A percentile compares a stretch with the other conserved stretches of the same genome.
These are phyloP conservation scores for Beauveria scarabaeidicola DNA, from an alignment of 2,329 filamentous ascomycete species.

Conservation along the genomic window DNA sequence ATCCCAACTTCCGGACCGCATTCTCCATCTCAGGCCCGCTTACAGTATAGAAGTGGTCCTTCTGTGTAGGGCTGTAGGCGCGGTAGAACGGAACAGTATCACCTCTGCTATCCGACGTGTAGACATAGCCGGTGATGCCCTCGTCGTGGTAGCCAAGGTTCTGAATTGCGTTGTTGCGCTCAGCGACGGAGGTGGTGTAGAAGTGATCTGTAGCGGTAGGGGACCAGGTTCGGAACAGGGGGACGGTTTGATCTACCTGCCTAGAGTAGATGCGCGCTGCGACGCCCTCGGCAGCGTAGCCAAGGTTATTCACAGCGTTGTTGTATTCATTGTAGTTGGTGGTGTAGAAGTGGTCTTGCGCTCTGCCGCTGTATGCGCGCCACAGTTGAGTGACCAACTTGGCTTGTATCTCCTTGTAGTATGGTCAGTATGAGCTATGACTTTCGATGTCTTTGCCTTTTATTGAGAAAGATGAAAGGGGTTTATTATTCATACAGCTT, in stretches of 20 bases:
- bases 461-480: too few species aligned
- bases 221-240: constrained; percentile 6
- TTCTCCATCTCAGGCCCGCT: constrained; percentile 4
- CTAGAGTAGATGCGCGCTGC: not conserved
- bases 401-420: not conserved
- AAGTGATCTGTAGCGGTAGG: constrained; percentile 4
- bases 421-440: not conserved
- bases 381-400: not conserved
- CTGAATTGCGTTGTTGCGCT: constrained; percentile 9
- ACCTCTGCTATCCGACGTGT: not conserved
- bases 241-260: not conserved
- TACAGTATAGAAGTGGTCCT: constrained; percentile 7
- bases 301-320: constrained; percentile 6
- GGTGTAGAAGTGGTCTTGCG: constrained; percentile 10
- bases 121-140: constrained; percentile 6
- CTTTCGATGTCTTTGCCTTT: too few species aligned
- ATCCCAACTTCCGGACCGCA: constrained; percentile 2
- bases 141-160: constrained; percentile 7
- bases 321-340: constrained; percentile 9
- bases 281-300: constrained; percentile 5
- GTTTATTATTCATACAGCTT: not conserved
- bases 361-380: constrained; percentile 8
- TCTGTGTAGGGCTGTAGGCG: not conserved
- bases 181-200: constrained; percentile 9
- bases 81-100: constrained; percentile 1